A percentile compares a stretch with the other conserved stretches of the same genome.
Evolutionary conservation across 2,329 filamentous ascomycete species (phyloP).

Genomic region (Alternaria incomplexa): DNA sequence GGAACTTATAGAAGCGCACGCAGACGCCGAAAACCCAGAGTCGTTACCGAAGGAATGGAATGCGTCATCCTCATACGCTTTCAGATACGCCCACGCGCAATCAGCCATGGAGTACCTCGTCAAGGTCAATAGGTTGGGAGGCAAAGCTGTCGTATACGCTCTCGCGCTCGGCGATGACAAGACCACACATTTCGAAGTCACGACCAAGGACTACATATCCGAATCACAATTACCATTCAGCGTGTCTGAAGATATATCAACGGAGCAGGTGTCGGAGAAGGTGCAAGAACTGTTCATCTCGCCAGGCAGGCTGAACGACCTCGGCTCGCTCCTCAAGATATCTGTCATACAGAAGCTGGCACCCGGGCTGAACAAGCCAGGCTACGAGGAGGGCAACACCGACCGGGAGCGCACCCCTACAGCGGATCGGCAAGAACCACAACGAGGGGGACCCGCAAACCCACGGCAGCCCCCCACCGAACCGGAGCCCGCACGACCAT

Average conservation of each 20-base stretch:
- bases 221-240: conserved; percentile 61
- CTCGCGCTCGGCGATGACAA: conserved; percentile 81
- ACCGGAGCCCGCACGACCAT: conserved; percentile 67
- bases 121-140: conserved; percentile 80
- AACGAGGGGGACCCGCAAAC: conserved; percentile 42
- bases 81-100: conserved; percentile 85
- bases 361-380: conserved; percentile 77
- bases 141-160: conserved; percentile 82
- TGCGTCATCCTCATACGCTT: conserved; percentile 72
- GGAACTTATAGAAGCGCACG: conserved; percentile 59
- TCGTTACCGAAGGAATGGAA: conserved; percentile 83
- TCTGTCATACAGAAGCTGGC: conserved; percentile 85
- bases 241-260: conserved; percentile 56
- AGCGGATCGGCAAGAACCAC: conserved; percentile 50
- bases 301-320: conserved; percentile 67
- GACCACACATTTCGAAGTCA: conserved; percentile 78
- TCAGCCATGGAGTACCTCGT: conserved; percentile 84
- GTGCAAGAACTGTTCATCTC: conserved; percentile 74
- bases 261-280: conserved; percentile 52
- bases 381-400: conserved; percentile 67
- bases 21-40: conserved; percentile 61
- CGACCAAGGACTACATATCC: conserved; percentile 76
- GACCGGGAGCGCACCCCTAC: conserved; percentile 37
- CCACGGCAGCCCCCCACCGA: conserved; percentile 58
- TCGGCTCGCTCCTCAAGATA: conserved; percentile 75